Evolutionary conservation across 345 rosid species (phyloP), one percentile per base, ranked within the genome.

Genomic region (Citrus cavaleriei): DNA sequence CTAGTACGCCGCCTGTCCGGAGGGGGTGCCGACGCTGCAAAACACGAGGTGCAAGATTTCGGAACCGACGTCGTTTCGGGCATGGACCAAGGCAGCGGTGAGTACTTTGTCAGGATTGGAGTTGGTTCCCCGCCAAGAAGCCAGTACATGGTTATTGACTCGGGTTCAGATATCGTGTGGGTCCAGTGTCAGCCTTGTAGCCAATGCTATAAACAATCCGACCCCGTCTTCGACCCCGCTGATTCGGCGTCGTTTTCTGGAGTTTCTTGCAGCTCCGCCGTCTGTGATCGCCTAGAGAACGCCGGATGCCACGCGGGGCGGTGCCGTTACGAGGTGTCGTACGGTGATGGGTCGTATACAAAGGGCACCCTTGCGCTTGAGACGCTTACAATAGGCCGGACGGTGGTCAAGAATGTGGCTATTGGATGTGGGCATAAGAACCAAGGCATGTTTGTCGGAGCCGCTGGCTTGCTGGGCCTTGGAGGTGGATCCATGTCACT

Each of bases 111-210:
- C 0, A 81, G 99, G 75, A 88, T 96, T 13, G 99, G 99, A 28
- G 93, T 96, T 7, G 99, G 99, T 1, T 91, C 95, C 72, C 99
- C 99, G 0, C 90, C 98, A 0, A 87, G 90, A 77, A 91, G 87
- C 77, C 98, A 96, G 71, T 93, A 91, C 84, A 87, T 96, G 91
- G 99, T 94, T 4, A 85, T 94, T 64, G 99, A 96, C 76, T 91
- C 99, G 13, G 99, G 99, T 1, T 94, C 98, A 46, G 99, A 96
- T 74, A 94, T 96, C 68, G 97, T 96, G 55, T 96, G 99, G 99
- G 97, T 96, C 67, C 99, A 96, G 74, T 96, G 99, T 57, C 92
- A 93, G 80, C 99, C 99, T 68, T 96, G 99, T 70, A 88, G 78
- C 71, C 92, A 90, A 73, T 96, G 99, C 70, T 96, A 96, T 79